Percentiles rank a stretch among this genome's conserved stretches.
Evolutionary conservation across 202 grass and related monocot genomes (phyloP).

Genomic region (Carex sylvatica): DNA sequence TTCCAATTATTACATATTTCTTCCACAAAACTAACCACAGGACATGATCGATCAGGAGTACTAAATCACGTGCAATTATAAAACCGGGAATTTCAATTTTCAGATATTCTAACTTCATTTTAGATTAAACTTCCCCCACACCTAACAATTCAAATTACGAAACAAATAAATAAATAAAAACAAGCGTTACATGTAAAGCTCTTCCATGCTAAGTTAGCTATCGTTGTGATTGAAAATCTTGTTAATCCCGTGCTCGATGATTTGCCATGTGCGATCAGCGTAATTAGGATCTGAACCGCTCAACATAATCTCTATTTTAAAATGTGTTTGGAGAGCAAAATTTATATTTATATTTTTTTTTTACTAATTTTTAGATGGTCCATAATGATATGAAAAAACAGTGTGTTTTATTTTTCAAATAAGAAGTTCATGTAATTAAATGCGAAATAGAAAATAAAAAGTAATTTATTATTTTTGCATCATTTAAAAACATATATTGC

Average conservation of each 20-base stretch:
- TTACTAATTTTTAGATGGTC: no score
- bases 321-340: no score
- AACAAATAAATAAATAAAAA: not conserved
- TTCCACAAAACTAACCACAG: not conserved
- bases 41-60: not conserved
- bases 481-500: no score
- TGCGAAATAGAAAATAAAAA: no score
- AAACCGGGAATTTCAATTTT: not conserved
- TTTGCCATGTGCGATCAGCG: conserved; percentile 80
- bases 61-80: not conserved
- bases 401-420: no score
- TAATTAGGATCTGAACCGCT: conserved; percentile 42
- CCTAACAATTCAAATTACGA: no score
- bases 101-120: not conserved
- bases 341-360: no score
- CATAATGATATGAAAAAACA: no score
- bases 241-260: conserved; percentile 86
- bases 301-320: no score
- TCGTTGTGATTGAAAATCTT: conserved; percentile 97
- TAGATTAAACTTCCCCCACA: not conserved
- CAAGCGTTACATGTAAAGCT: conserved; percentile 63
- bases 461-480: no score
- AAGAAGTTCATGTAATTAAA: no score
- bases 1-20: not conserved
- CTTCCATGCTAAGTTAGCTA: conserved; percentile 81